phyloP scores from a whole-genome alignment of 164 flowering plant species.

The Sextonia rubra region DNA sequence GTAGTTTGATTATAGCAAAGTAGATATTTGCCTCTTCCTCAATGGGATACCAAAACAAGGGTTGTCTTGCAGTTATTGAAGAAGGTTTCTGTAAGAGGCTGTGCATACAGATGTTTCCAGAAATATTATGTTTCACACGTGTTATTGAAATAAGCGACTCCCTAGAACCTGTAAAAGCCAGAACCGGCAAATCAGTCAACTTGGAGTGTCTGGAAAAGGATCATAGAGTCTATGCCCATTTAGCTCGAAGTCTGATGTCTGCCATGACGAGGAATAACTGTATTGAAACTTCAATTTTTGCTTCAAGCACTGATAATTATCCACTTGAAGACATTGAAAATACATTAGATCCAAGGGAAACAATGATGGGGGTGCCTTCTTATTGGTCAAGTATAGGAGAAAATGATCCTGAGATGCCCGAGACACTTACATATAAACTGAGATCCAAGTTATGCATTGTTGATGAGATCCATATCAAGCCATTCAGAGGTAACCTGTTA shows the following conservation, averaged over 20 bases:
- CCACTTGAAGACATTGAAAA: conserved; percentile 66
- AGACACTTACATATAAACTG: conserved; percentile 60
- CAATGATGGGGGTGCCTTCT: conserved; percentile 34
- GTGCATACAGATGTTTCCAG: conserved; percentile 59
- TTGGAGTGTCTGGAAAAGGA: conserved; percentile 39
- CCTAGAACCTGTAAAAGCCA: conserved; percentile 19
- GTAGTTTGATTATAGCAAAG: neutral
- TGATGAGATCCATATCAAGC: conserved; percentile 59
- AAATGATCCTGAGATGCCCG: conserved; percentile 51
- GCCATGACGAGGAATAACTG: conserved; percentile 20
- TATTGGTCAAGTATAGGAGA: conserved; percentile 98
- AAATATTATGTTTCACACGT: conserved; percentile 30
- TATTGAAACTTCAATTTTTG: conserved; percentile 49
- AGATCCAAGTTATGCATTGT: conserved; percentile 49
- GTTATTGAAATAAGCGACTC: conserved; percentile 25
- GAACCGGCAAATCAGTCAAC: conserved; percentile 29
- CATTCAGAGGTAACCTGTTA: conserved; percentile 62
- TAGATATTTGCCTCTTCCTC: neutral
- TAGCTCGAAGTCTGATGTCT: conserved; percentile 40
- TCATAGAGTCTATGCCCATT: conserved; percentile 50
- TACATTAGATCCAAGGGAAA: conserved; percentile 57
- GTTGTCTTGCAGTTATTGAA: conserved; percentile 53
- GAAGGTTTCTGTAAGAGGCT: conserved; percentile 57
- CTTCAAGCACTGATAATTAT: conserved; percentile 87
- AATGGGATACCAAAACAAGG: neutral